Evolutionary conservation across 2,329 filamentous ascomycete genomes (phyloP).

Genomic region (Trichoderma citrinoviride): DNA sequence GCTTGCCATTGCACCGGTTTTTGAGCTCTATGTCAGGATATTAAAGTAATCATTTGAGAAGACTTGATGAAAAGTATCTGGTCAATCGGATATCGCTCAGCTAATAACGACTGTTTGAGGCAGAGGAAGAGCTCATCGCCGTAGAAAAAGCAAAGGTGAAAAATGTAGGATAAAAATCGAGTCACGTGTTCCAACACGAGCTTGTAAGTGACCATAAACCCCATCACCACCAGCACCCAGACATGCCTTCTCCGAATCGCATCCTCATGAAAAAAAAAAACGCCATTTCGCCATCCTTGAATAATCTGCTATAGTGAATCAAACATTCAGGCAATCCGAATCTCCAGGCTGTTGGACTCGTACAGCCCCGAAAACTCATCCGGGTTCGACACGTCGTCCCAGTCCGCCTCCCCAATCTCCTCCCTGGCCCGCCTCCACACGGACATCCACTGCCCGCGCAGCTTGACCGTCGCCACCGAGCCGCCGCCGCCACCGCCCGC

Average conservation of each 20-base stretch:
- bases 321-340: conserved; percentile 12
- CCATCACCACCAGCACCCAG: background rate
- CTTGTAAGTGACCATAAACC: background rate
- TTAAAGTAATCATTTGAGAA: background rate
- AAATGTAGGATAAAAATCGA: background rate
- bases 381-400: conserved; percentile 14
- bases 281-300: background rate
- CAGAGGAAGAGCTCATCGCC: background rate
- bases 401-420: conserved; percentile 25
- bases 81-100: background rate
- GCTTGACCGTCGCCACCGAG: conserved; percentile 32
- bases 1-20: background rate
- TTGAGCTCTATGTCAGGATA: background rate
- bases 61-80: background rate
- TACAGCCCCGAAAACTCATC: conserved; percentile 21
- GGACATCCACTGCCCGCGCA: conserved; percentile 37
- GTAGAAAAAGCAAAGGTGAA: background rate
- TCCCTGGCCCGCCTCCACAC: conserved; percentile 34
- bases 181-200: conserved; percentile 5
- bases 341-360: conserved; percentile 20
- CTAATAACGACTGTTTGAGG: background rate
- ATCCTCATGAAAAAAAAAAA: background rate
- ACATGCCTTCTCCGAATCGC: background rate
- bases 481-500: conserved; percentile 19
- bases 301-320: no score